A percentile compares a stretch with the other conserved stretches of the same genome.
phyloP scores from a whole-genome alignment of 1,284 basidiomycete genomes.

The Polyporus tsugae region DNA sequence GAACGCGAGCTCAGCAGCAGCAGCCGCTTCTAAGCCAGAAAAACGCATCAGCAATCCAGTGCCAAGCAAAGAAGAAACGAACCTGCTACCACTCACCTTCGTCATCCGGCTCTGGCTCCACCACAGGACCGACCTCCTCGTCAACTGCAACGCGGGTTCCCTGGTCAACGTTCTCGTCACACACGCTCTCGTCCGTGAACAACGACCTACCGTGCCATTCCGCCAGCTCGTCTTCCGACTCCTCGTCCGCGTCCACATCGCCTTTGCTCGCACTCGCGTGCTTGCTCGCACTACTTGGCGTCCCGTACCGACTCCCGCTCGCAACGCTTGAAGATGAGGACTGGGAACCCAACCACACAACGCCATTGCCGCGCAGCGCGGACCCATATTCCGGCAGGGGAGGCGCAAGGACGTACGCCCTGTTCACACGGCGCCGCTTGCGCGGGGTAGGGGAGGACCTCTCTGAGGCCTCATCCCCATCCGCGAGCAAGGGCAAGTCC shows the following conservation, averaged over 20 bases:
- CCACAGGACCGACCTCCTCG: neutral
- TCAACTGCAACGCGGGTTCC: neutral
- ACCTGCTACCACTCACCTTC: neutral
- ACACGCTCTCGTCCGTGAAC: neutral
- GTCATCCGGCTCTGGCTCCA: neutral
- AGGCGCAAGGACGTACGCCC: constrained; percentile 27
- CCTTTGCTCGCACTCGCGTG: neutral
- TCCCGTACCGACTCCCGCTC: constrained; percentile 1
- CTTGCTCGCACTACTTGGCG: neutral
- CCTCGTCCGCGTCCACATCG: neutral
- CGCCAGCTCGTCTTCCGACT: constrained; percentile 28
- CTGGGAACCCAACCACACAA: neutral
- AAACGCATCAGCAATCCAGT: constrained; percentile 14
- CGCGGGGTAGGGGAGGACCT: too few species aligned
- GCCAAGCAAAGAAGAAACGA: neutral
- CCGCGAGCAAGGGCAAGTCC: constrained; percentile 14
- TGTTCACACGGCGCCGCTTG: neutral
- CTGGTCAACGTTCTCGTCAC: constrained; percentile 1
- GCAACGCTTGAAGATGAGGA: neutral
- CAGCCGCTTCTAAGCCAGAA: constrained; percentile 26
- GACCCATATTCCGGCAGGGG: constrained; percentile 38
- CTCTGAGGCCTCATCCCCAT: neutral
- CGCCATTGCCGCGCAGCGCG: constrained; percentile 10
- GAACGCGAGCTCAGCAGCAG: constrained; percentile 44
- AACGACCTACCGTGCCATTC: constrained; percentile 32